Base-by-base conservation (phyloP, 306 rosid species). In the Quercus suber region DNA sequence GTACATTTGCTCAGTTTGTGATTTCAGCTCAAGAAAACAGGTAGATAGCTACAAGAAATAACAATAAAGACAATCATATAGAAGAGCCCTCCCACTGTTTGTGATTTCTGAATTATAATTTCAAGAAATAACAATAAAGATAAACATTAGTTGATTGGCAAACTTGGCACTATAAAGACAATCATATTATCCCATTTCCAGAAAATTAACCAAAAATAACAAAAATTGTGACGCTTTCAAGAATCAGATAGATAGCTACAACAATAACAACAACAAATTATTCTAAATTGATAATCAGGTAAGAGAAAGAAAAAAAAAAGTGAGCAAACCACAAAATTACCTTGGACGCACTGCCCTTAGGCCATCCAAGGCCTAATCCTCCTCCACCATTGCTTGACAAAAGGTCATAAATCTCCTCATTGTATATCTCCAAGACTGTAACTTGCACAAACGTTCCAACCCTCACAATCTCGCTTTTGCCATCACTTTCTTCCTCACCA, bases 381-480 rank as follows among this genome's bases (percentile, higher is more conserved):
- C 89, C 92, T 6, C 94, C 97, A 21, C 89, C 88, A 86, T 88
- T 93, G 65, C 88, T 81, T 0, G 93, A 82, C 76, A 96, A 85
- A 4, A 96, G 93, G 84, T 96, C 98, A 82, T 91, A 96, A 51
- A 96, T 91, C 82, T 96, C 99, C 83, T 96, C 99, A 52, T 96
- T 96, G 60, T 96, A 96, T 68, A 96, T 93, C 96, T 96, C 99
- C 84, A 96, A 80, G 52, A 96, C 98, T 7, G 94, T 88, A 1
- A 96, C 99, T 78, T 96, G 99, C 58, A 96, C 99, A 82, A 93
- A 96, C 71, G 86, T 84, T 28, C 96, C 93, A 31, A 82, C 71
- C 75, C 88, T 84, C 30, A 60, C 30, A 41, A 69, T 70, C 20
- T 69, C 78, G 17, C 87, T 88, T 64, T 37, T 84, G 6, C 80